These are phyloP conservation scores for Maudiozyma pseudohumilis DNA, from an alignment of 805 yeast genomes.

Conservation along the genomic window DNA sequence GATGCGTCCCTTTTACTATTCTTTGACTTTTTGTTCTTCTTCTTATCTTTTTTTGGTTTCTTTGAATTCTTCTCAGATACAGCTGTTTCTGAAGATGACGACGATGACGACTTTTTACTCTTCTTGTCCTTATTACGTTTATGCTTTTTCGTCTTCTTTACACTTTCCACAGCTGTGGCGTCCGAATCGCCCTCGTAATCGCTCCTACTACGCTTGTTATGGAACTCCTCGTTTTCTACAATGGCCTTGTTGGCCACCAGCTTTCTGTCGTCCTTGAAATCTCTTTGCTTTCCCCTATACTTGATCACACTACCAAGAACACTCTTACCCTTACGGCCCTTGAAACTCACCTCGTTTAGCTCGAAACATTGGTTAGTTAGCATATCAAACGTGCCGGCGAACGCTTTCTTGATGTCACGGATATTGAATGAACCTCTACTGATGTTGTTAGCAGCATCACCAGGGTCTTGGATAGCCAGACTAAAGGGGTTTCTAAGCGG, in stretches of 20 bases:
- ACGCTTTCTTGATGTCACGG: slow-evolving; percentile 70
- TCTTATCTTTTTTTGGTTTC: neutral
- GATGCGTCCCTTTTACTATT: neutral
- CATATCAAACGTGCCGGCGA: slow-evolving; percentile 79
- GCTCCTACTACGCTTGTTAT: slow-evolving; percentile 21
- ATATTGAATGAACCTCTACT: slow-evolving; percentile 78
- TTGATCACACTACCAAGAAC: slow-evolving; percentile 72
- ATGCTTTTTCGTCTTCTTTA: slow-evolving; percentile 7
- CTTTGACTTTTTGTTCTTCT: slow-evolving; percentile 8
- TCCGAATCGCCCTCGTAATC: slow-evolving; percentile 16
- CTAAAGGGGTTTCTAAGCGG: slow-evolving; percentile 46
- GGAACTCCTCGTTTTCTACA: slow-evolving; percentile 27
- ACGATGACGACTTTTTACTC: too few relatives aligned
- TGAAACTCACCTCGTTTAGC: slow-evolving; percentile 54
- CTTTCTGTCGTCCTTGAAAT: slow-evolving; percentile 65
- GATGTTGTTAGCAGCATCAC: slow-evolving; percentile 72
- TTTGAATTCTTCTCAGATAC: neutral
- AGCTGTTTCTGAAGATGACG: too few relatives aligned
- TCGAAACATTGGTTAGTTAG: slow-evolving; percentile 68
- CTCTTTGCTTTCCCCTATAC: slow-evolving; percentile 63
- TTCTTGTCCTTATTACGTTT: slow-evolving; percentile 12
- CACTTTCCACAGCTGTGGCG: slow-evolving; percentile 2
- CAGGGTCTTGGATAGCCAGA: slow-evolving; percentile 81
- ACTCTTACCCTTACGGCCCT: slow-evolving; percentile 57
- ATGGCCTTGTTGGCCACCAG: slow-evolving; percentile 53